Base-by-base conservation (phyloP, 768 basidiomycete species). In the Sistotremastrum niveocremeum region DNA sequence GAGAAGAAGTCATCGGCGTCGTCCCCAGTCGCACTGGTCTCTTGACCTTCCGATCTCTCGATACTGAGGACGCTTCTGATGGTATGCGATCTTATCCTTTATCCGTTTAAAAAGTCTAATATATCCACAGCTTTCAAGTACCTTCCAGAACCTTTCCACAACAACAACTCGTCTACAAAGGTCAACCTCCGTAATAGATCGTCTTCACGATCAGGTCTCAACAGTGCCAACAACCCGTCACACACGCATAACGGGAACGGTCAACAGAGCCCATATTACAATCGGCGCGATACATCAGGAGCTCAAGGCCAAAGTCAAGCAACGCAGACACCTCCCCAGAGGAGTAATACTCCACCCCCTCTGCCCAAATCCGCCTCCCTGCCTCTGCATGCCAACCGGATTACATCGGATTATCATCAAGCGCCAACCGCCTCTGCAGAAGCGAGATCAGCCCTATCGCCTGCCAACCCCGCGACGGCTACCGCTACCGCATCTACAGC, bases 361-460 rank as follows among this genome's bases (percentile, higher is more conserved):
- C 68, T 88, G 12, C 86, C 86, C 29, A 84, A 88, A 63, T 82
- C 85, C 4, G 86, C 72, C 10, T 81, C 82, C 8, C 62, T 89
- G 2, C 86, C 86, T 41, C 62, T 89, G 51, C 86, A 89, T 58
- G 66, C 80, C 8, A 71, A 73, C 12, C 73, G 75, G 11, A 61
- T 53, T 51, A 20, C 20, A 20, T 20, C 20, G 20, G 20, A 20
- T 20, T 20, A 20, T 20, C 20, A 20, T 20, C 20, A 20, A 20
- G 20, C 20, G 20, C 20, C 2, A 20, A 20, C 61, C 63, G 47
- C 64, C 55, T 56, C 56, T 59, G 50, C 31, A 36, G 43, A 31
- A 30, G 31, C 12, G 41, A 40, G 33, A 42, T 30, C 44, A 30
- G 37, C n/a, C 35, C 42, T 33, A 37, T 29, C 46, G 32, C 43